Percentiles rank a stretch among this genome's conserved stretches.
Evolutionary conservation across 2,329 filamentous ascomycete species (phyloP).

Genomic region (Fusarium temperatum): DNA sequence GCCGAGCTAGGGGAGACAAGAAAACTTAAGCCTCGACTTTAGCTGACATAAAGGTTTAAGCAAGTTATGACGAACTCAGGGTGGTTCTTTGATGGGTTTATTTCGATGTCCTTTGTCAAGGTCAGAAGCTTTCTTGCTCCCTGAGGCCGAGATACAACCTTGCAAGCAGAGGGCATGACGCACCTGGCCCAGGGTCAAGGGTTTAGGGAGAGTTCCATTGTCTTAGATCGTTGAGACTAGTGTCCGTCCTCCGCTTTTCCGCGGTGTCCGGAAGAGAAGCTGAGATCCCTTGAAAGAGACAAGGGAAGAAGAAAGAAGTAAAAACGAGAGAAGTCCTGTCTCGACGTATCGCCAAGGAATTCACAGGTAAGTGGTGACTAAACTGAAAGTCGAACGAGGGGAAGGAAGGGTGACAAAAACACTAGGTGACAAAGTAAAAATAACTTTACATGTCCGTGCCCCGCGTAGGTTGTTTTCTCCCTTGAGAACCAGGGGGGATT

Average conservation of each 20-base stretch:
- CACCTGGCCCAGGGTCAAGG: slow-evolving; percentile 32
- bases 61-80: background rate
- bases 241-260: slow-evolving; percentile 18
- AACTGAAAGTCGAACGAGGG: background rate
- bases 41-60: background rate
- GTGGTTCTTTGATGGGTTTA: background rate
- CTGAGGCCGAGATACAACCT: slow-evolving; percentile 26
- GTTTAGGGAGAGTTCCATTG: background rate
- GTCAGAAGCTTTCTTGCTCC: background rate
- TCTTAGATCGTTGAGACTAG: slow-evolving; percentile 23
- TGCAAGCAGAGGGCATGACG: slow-evolving; percentile 25
- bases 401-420: slow-evolving; percentile 37
- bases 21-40: background rate
- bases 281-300: slow-evolving; percentile 8
- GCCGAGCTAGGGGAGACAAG: background rate
- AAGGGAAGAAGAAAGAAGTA: slow-evolving; percentile 4
- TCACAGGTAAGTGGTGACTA: slow-evolving; percentile 8
- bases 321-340: background rate
- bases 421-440: slow-evolving; percentile 44
- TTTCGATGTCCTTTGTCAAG: background rate
- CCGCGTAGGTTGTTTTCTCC: background rate
- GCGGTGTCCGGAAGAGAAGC: slow-evolving; percentile 3
- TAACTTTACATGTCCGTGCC: slow-evolving; percentile 44
- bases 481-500: background rate
- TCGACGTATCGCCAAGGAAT: slow-evolving; percentile 13